Conservation (phyloP, 2,329 filamentous ascomycete genomes). For the Fusarium mexicanum region DNA sequence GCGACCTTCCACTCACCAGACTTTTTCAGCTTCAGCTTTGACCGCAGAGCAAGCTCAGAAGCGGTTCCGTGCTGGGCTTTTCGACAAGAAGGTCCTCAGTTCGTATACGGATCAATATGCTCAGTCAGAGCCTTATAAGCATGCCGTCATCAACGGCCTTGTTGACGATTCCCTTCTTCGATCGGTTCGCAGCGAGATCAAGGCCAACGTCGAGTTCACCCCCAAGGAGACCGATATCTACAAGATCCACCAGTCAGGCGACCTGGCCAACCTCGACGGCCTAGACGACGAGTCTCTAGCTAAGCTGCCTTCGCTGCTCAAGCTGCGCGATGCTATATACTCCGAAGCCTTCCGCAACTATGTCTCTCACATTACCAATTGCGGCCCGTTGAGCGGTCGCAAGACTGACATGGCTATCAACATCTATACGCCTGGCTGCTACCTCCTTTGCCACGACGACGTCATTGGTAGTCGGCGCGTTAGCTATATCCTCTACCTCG, state of each 20-base stretch:
- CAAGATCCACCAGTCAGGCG: conserved; percentile 98
- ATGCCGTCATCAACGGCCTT: conserved; percentile 85
- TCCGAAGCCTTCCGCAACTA: conserved; percentile 90
- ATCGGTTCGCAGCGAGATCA: conserved; percentile 87
- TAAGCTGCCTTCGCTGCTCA: conserved; percentile 88
- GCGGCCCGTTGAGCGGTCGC: conserved; percentile 85
- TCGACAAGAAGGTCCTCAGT: conserved; percentile 66
- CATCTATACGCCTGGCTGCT: conserved; percentile 95
- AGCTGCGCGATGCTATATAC: conserved; percentile 94
- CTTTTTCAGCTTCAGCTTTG: conserved; percentile 58
- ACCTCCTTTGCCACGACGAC: conserved; percentile 96
- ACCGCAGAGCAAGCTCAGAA: conserved; percentile 60
- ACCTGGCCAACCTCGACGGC: conserved; percentile 95
- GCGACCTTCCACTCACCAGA: conserved; percentile 23
- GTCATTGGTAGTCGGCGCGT: conserved; percentile 96
- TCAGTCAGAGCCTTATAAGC: conserved; percentile 80
- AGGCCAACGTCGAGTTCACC: conserved; percentile 91
- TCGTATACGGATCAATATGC: conserved; percentile 71
- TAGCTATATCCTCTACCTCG: conserved; percentile 96
- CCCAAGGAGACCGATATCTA: conserved; percentile 99
- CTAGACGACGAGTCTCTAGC: conserved; percentile 86
- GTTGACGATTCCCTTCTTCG: conserved; percentile 86
- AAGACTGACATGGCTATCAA: conserved; percentile 99
- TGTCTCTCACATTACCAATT: conserved; percentile 84
- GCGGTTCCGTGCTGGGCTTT: conserved; percentile 73